phyloP scores from a whole-genome alignment of 305 asterid species.

The Rubia occidens region DNA sequence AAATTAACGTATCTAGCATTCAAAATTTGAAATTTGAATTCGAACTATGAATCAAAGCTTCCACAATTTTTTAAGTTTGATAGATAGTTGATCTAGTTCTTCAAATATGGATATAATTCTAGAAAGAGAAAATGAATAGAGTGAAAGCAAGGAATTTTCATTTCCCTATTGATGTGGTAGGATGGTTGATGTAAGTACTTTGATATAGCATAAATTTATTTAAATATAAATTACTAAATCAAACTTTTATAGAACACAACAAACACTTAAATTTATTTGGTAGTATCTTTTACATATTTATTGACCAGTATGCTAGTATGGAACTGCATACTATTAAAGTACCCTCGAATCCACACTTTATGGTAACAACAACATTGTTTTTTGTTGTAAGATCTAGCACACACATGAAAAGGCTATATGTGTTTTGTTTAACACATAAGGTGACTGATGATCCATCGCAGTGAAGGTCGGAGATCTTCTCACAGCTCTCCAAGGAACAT shows the following conservation, averaged over 20 bases:
- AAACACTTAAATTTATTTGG: background rate
- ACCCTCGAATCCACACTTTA: background rate
- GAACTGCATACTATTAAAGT: background rate
- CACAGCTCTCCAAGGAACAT: background rate
- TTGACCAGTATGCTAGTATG: background rate
- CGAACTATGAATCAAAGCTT: no score
- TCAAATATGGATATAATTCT: no score
- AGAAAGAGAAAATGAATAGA: no score
- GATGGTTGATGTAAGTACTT: no score
- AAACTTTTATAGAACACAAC: background rate
- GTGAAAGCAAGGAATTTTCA: no score
- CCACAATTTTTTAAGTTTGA: no score
- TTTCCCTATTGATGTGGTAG: no score
- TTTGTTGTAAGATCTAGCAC: background rate
- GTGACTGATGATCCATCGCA: background rate
- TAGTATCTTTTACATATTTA: background rate
- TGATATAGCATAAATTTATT: no score
- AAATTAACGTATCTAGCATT: no score
- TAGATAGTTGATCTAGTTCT: no score
- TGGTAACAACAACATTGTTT: background rate
- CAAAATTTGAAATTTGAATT: no score
- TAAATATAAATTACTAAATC: background rate
- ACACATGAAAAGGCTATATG: constrained; percentile 5
- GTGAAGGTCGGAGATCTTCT: background rate
- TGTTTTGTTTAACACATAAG: constrained; percentile 3